Evolutionary conservation across 75 land plant species (phyloP), one percentile per base, ranked within the genome.

Genomic region (Selaginella moellendorffii): DNA sequence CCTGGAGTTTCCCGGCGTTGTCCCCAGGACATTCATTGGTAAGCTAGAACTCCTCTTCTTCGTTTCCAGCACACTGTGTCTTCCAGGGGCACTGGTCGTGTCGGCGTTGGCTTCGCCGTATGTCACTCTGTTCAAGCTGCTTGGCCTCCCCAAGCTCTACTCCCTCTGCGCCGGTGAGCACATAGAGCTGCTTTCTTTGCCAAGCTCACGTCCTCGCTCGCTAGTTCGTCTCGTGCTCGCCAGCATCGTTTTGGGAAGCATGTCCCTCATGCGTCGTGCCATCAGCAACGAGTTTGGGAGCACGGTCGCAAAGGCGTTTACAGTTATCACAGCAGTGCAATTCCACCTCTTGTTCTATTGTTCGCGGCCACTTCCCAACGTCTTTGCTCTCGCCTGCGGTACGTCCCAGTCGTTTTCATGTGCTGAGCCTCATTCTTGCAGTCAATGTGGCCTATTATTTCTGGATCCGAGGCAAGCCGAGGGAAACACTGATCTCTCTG

Each of bases 21-120:
- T 92, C 62, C 97, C 95, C 20, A 88, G 97, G 60, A 85, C 97
- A 51, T 88, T 92, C 30, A 78, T 88, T 31, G 97, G 97, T 92
- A 66, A 54, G 46, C 29, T 24, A 5, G 14, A 36, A 36, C 5
- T 14, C 5, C 46, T 5, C 14, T 36, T 36, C 46, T 36, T 14
- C 14, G 10, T 36, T 14, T 36, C 46, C 46, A 36, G 14, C 46
- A 14, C 46, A 36, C 46, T 5, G 14, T 14, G 5, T 14, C 14
- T 36, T 36, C 14, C 75, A 76, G 75, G 76, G 28, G 75, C 71
- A 54, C 52, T 72, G 19, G 31, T 58, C 63, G 76, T 91, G 24
- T 81, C 89, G 23, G 2, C 74, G 31, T 65, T 87, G 61, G 77
- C 88, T 30, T 78, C 81, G 31, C 92, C 97, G 24, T 27, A 78